Conservation (phyloP, 1,284 basidiomycete species). For the Malassezia yamatoensis region DNA sequence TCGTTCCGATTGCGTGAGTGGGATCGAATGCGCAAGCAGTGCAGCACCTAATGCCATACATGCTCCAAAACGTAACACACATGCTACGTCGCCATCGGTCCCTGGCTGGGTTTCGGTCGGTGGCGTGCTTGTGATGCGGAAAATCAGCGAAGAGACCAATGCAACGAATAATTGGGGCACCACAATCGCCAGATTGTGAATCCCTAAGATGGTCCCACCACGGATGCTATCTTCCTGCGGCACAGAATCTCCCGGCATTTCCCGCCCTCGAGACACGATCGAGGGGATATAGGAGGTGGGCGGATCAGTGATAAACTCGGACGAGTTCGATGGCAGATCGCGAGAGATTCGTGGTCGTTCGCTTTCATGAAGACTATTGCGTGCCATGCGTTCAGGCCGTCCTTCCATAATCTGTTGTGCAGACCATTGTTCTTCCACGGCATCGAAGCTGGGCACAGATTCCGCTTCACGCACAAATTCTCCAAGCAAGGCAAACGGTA, state of each 20-base stretch:
- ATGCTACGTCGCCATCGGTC: slow-evolving; percentile 56
- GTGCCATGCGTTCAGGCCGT: neutral
- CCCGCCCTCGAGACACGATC: slow-evolving; percentile 17
- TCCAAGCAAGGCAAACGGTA: slow-evolving; percentile 43
- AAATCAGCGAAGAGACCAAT: slow-evolving; percentile 75
- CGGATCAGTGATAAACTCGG: neutral
- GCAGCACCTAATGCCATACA: slow-evolving; percentile 49
- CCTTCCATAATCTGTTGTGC: slow-evolving; percentile 17
- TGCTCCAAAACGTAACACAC: slow-evolving; percentile 87
- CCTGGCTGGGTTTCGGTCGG: slow-evolving; percentile 31
- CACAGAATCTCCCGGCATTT: slow-evolving; percentile 5
- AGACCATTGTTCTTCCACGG: slow-evolving; percentile 24
- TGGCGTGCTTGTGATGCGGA: slow-evolving; percentile 53
- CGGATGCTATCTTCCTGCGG: slow-evolving; percentile 43
- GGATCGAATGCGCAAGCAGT: slow-evolving; percentile 24
- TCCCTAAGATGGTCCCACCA: slow-evolving; percentile 85
- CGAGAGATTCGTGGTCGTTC: neutral
- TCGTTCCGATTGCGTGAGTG: slow-evolving; percentile 28
- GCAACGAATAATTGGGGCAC: slow-evolving; percentile 55
- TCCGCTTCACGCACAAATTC: slow-evolving; percentile 41
- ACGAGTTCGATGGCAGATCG: slow-evolving; percentile 1
- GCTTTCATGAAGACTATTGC: neutral
- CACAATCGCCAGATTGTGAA: slow-evolving; percentile 54
- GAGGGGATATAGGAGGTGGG: slow-evolving; percentile 10
- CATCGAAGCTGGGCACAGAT: slow-evolving; percentile 22